A percentile compares a stretch with the other conserved stretches of the same genome.
Evolutionary conservation across 164 flowering plant genomes (phyloP).

Genomic region (Nymphaea thermarum): DNA sequence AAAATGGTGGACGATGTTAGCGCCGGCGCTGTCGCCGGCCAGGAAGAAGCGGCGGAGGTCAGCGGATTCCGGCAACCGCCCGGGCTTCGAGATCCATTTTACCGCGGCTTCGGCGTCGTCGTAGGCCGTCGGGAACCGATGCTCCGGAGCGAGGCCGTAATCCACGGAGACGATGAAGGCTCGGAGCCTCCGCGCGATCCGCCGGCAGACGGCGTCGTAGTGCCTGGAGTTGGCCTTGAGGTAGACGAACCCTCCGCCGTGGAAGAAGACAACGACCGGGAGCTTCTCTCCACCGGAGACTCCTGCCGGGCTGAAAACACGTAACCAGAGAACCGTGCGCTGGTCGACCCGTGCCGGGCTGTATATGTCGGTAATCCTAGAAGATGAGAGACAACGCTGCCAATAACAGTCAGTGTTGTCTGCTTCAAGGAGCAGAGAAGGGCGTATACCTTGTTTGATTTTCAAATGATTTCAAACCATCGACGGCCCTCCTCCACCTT

Average conservation of each 20-base stretch:
- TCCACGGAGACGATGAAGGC: slow-evolving; percentile 49
- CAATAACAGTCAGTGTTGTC: too few relatives aligned
- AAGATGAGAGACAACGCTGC: too few relatives aligned
- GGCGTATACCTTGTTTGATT: too few relatives aligned
- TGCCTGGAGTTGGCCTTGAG: slow-evolving; percentile 64
- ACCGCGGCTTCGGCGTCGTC: slow-evolving; percentile 25
- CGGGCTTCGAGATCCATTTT: slow-evolving; percentile 4
- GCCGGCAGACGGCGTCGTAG: slow-evolving; percentile 32
- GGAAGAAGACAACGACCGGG: slow-evolving; percentile 58
- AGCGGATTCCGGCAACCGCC: slow-evolving; percentile 3
- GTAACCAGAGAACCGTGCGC: slow-evolving; percentile 51
- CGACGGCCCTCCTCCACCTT: too few relatives aligned
- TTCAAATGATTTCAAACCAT: too few relatives aligned
- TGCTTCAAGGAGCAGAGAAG: too few relatives aligned
- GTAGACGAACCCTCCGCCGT: slow-evolving; percentile 77
- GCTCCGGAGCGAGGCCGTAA: slow-evolving; percentile 29
- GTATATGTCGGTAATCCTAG: too few relatives aligned
- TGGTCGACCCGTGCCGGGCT: too few relatives aligned
- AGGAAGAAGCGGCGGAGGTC: slow-evolving; percentile 18
- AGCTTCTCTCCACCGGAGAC: slow-evolving; percentile 4
- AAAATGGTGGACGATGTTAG: slow-evolving; percentile 56
- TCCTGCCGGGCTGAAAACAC: slow-evolving; percentile 28
- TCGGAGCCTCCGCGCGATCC: slow-evolving; percentile 36
- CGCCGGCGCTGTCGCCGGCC: slow-evolving; percentile 64
- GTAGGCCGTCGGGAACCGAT: slow-evolving; percentile 17